These are phyloP conservation scores for Globisporangium iwayamae DNA, from an alignment of 352 stramenopile species.

Conservation along the genomic window DNA sequence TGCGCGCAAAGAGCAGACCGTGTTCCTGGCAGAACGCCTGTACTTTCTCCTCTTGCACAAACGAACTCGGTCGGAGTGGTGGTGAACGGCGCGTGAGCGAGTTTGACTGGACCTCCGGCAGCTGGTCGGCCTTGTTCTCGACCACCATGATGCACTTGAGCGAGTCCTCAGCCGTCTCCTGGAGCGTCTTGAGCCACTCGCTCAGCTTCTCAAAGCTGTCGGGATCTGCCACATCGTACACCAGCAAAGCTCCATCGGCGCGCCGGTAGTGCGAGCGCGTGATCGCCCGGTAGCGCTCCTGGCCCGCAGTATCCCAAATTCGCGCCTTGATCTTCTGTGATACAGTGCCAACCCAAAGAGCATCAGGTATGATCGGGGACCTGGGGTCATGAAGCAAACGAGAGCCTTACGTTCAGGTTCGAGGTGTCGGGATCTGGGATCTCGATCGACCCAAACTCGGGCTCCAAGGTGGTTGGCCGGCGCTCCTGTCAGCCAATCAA, in stretches of 20 bases:
- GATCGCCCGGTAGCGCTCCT: slow-evolving; percentile 89
- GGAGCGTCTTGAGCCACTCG: slow-evolving; percentile 87
- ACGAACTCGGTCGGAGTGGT: slow-evolving; percentile 21
- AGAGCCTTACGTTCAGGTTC: slow-evolving; percentile 28
- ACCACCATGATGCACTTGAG: slow-evolving; percentile 85
- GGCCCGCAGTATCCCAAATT: slow-evolving; percentile 89
- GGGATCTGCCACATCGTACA: slow-evolving; percentile 89
- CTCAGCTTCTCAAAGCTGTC: slow-evolving; percentile 84
- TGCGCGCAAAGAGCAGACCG: slow-evolving; percentile 58
- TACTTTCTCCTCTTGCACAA: slow-evolving; percentile 44
- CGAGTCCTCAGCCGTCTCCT: slow-evolving; percentile 79
- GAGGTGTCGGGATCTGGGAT: slow-evolving; percentile 53
- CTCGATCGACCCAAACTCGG: slow-evolving; percentile 72
- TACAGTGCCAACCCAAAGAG: neutral
- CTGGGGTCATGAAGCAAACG: neutral
- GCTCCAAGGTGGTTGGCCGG: slow-evolving; percentile 58
- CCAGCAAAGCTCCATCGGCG: slow-evolving; percentile 83
- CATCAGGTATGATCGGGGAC: neutral
- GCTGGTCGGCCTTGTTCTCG: slow-evolving; percentile 90
- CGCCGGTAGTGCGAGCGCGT: slow-evolving; percentile 83
- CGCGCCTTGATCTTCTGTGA: slow-evolving; percentile 61
- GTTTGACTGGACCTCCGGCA: slow-evolving; percentile 20
- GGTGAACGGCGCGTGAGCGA: neutral
- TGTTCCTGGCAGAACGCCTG: slow-evolving; percentile 52
- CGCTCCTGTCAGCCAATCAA: slow-evolving; percentile 33